A percentile compares a stretch with the other conserved stretches of the same genome.
phyloP scores from a whole-genome alignment of 1,139 yeast genomes.

The Arxiozyma slooffiae region DNA sequence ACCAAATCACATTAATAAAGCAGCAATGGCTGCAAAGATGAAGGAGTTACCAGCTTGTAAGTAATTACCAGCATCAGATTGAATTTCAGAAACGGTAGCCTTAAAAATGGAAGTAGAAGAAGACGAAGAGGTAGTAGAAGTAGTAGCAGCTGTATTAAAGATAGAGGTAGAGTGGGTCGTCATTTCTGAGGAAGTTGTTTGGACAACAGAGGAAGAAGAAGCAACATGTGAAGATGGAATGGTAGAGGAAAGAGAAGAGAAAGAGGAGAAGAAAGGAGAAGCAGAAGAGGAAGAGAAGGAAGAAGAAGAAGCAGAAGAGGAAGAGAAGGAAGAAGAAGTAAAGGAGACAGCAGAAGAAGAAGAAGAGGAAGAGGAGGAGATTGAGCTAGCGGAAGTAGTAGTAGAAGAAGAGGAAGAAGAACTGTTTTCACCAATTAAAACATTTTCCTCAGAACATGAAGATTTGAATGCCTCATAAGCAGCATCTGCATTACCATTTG shows the following conservation, averaged over 20 bases:
- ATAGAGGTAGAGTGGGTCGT: constrained; percentile 12
- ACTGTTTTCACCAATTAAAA: constrained; percentile 28
- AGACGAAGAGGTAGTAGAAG: constrained; percentile 14
- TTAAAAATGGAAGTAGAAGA: constrained; percentile 15
- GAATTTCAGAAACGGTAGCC: constrained; percentile 11
- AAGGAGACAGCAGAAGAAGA: too few species aligned
- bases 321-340: too few species aligned
- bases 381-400: too few species aligned
- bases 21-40: constrained; percentile 30
- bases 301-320: too few species aligned
- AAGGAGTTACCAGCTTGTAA: constrained; percentile 27
- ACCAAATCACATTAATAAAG: constrained; percentile 16
- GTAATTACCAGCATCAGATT: constrained; percentile 27
- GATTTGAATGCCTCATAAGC: constrained; percentile 51
- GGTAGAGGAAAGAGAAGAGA: constrained; percentile 16
- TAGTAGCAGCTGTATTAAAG: constrained; percentile 13
- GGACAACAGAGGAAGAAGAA: constrained; percentile 11
- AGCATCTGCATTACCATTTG: constrained; percentile 44
- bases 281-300: too few species aligned
- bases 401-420: constrained; percentile 28
- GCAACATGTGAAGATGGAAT: too few species aligned
- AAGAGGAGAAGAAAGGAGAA: constrained; percentile 13
- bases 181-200: constrained; percentile 9
- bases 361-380: too few species aligned
- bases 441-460: constrained; percentile 41